A percentile compares a stretch with the other conserved stretches of the same genome.
Conservation (phyloP, 106 monocot genomes). For the Allium sativum region DNA sequence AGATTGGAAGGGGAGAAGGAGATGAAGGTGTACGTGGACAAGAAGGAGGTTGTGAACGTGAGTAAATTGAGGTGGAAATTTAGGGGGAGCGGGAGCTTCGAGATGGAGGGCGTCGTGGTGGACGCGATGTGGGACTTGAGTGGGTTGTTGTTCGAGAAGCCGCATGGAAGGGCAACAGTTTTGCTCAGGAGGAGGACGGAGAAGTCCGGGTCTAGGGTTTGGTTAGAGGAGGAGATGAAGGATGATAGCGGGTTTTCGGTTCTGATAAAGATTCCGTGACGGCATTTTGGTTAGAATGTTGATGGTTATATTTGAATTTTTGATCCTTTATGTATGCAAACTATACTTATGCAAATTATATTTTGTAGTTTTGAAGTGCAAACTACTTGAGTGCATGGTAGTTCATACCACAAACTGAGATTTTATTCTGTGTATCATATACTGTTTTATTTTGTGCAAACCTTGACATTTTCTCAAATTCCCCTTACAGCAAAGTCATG, state of each 20-base stretch:
- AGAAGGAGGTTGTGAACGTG: constrained; percentile 58
- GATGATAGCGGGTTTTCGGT: constrained; percentile 1
- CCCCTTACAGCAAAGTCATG: no score
- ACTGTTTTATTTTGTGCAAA: no score
- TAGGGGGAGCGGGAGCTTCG: constrained; percentile 60
- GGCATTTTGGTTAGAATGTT: no score
- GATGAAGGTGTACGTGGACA: constrained; percentile 56
- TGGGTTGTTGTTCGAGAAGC: constrained; percentile 34
- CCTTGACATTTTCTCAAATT: no score
- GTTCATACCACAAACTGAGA: no score
- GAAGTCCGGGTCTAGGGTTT: constrained; percentile 38
- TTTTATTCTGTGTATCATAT: no score
- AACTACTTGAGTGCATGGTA: no score
- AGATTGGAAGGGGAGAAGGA: constrained; percentile 30
- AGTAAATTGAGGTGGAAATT: constrained; percentile 55
- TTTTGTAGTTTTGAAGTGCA: no score
- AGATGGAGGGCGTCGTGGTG: constrained; percentile 60
- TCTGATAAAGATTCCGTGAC: constrained; percentile 1
- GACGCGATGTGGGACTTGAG: constrained; percentile 82
- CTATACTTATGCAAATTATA: no score
- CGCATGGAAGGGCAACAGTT: constrained; percentile 24
- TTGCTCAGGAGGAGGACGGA: constrained; percentile 36
- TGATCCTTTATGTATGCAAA: no score
- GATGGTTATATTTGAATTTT: not conserved
- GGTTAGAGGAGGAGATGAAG: constrained; percentile 42